These are phyloP conservation scores for Penicillium sumatraense DNA, from an alignment of 2,329 filamentous ascomycete genomes.

Conservation along the genomic window DNA sequence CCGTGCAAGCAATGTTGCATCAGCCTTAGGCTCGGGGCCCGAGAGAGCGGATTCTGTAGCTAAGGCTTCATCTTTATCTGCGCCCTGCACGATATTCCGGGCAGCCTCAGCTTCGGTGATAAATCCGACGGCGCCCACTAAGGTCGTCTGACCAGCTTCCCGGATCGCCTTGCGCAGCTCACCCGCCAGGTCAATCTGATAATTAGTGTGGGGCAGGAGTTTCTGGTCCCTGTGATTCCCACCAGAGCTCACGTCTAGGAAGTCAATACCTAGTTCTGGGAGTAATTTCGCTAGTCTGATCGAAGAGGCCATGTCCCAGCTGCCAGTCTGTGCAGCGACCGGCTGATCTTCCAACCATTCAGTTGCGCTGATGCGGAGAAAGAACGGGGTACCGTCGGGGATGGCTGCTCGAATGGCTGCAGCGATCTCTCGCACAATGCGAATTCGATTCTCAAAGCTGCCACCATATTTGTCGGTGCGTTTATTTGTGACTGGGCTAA, in stretches of 20 bases:
- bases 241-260: constrained; percentile 52
- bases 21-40: constrained; percentile 40
- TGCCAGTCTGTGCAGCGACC: constrained; percentile 27
- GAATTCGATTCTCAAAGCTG: constrained; percentile 64
- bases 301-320: constrained; percentile 48
- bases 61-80: constrained; percentile 35
- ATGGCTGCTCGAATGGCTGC: constrained; percentile 64
- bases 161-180: constrained; percentile 49
- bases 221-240: constrained; percentile 51
- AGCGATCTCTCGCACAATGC: constrained; percentile 69
- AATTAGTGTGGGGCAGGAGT: constrained; percentile 53
- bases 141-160: constrained; percentile 42
- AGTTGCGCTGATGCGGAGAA: constrained; percentile 71
- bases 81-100: constrained; percentile 49
- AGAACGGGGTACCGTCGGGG: constrained; percentile 69
- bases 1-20: constrained; percentile 57
- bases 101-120: constrained; percentile 60
- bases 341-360: constrained; percentile 68
- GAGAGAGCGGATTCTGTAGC: constrained; percentile 32
- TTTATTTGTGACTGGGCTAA: constrained; percentile 70
- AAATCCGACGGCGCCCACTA: constrained; percentile 58
- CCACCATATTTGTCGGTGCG: constrained; percentile 62
- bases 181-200: constrained; percentile 55
- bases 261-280: constrained; percentile 47
- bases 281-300: constrained; percentile 47